Conservation (phyloP, 1,284 basidiomycete genomes). For the Kwoniella shivajii region DNA sequence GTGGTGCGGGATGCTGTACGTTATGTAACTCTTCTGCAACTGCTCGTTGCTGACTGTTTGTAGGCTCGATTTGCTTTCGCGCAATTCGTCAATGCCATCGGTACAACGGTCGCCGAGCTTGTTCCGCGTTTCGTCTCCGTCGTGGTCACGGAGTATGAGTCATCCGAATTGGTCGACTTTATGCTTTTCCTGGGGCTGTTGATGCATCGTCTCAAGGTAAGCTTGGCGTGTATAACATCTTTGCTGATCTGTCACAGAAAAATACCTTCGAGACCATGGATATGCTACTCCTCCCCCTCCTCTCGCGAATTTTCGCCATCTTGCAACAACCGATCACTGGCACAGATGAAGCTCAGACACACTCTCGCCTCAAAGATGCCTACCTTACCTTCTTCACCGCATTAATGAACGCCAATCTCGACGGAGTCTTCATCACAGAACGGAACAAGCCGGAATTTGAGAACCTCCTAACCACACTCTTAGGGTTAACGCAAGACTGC, state of each 20-base stretch:
- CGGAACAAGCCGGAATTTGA: constrained; percentile 82
- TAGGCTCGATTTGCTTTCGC: constrained; percentile 93
- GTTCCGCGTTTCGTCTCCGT: constrained; percentile 71
- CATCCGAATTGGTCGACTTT: constrained; percentile 90
- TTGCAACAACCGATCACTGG: constrained; percentile 81
- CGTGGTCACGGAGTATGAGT: constrained; percentile 86
- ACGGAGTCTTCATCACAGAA: constrained; percentile 74
- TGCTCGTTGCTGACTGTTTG: background rate
- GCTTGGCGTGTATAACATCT: constrained; percentile 19
- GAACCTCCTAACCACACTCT: constrained; percentile 67
- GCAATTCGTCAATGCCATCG: constrained; percentile 86
- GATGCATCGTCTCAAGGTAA: constrained; percentile 87
- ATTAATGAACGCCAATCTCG: constrained; percentile 77
- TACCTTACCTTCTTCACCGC: constrained; percentile 84
- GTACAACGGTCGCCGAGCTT: constrained; percentile 63
- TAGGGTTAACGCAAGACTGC: constrained; percentile 68
- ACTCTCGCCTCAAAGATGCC: constrained; percentile 84
- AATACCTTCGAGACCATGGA: constrained; percentile 71
- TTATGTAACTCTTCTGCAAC: constrained; percentile 14
- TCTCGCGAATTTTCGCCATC: constrained; percentile 77
- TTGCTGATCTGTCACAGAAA: constrained; percentile 32
- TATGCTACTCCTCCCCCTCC: constrained; percentile 83
- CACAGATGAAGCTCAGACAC: constrained; percentile 84
- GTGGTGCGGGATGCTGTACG: constrained; percentile 90
- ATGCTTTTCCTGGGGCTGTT: constrained; percentile 90